Evolutionary conservation across 371 early-diverging fungal genomes (phyloP).

Genomic region (Mycotypha africana): DNA sequence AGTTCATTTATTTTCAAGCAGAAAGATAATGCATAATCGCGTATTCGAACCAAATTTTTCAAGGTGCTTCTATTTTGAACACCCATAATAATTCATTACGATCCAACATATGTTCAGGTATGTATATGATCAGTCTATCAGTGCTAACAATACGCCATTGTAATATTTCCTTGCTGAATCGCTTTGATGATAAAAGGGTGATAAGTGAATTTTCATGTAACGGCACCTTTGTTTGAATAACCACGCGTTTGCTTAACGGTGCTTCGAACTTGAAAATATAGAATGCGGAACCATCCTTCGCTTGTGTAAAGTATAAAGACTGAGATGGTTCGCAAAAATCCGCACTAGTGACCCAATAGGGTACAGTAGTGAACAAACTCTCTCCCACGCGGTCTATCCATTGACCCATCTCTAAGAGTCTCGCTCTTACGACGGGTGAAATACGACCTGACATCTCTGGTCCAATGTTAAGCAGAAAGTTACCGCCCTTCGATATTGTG

Average conservation of each 20-base stretch:
- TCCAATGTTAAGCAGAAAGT: conserved; percentile 29
- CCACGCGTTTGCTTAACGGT: not conserved
- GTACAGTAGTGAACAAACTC: conserved; percentile 16
- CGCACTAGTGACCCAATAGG: conserved; percentile 19
- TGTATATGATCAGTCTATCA: conserved; percentile 6
- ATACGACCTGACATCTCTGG: conserved; percentile 20
- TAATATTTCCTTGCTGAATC: not conserved
- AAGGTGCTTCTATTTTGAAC: conserved; percentile 8
- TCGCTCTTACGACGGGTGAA: conserved; percentile 11
- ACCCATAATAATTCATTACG: conserved; percentile 8
- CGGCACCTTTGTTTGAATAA: conserved; percentile 10
- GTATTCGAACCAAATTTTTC: too few species aligned
- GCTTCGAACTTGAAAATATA: conserved; percentile 16
- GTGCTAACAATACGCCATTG: conserved; percentile 4
- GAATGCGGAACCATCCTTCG: conserved; percentile 11
- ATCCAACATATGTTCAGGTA: conserved; percentile 5
- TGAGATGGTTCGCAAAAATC: conserved; percentile 12
- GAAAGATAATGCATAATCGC: too few species aligned
- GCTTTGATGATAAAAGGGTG: conserved; percentile 1
- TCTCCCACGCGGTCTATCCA: conserved; percentile 16
- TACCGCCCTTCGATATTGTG: conserved; percentile 24
- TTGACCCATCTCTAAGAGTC: conserved; percentile 11
- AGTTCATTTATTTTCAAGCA: too few species aligned
- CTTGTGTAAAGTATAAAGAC: conserved; percentile 13
- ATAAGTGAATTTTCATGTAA: conserved; percentile 1